Conservation (phyloP, 495 filamentous ascomycete species). For the Hyaloscypha bicolor region DNA sequence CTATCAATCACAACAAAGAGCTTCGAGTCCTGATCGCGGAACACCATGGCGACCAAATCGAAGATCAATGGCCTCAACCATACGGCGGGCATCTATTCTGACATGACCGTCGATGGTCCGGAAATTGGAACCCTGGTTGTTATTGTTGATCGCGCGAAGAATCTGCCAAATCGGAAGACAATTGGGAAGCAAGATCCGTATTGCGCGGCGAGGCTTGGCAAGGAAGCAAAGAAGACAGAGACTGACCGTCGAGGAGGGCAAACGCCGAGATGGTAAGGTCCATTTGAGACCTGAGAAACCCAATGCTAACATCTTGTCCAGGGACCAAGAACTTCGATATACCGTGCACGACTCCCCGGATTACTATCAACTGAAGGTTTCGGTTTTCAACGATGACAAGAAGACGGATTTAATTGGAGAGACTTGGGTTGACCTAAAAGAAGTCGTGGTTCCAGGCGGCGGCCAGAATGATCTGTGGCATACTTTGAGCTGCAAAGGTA, state of each 20-base stretch:
- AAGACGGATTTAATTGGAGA: slow-evolving; percentile 96
- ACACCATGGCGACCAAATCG: slow-evolving; percentile 46
- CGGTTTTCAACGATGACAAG: slow-evolving; percentile 97
- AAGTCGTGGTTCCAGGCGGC: slow-evolving; percentile 81
- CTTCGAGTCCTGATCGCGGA: neutral
- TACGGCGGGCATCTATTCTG: slow-evolving; percentile 92
- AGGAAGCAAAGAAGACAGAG: slow-evolving; percentile 96
- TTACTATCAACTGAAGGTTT: slow-evolving; percentile 91
- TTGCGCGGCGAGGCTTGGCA: slow-evolving; percentile 89
- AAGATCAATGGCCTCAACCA: slow-evolving; percentile 56
- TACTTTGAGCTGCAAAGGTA: slow-evolving; percentile 78
- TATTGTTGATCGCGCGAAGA: slow-evolving; percentile 91
- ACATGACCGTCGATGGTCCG: slow-evolving; percentile 93
- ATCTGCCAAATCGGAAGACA: slow-evolving; percentile 91
- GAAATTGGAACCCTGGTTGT: slow-evolving; percentile 91
- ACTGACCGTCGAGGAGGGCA: slow-evolving; percentile 94
- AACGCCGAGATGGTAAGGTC: slow-evolving; percentile 85
- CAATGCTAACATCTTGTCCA: slow-evolving; percentile 40
- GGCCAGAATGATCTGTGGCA: slow-evolving; percentile 95
- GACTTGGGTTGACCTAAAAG: slow-evolving; percentile 79
- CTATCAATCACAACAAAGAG: slow-evolving; percentile 19
- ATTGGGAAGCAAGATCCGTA: slow-evolving; percentile 99
- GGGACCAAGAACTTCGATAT: slow-evolving; percentile 97
- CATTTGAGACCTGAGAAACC: neutral
- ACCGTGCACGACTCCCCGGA: slow-evolving; percentile 95